These are phyloP conservation scores for Aspergillus thermomutatus DNA, from an alignment of 2,329 filamentous ascomycete species.

Conservation along the genomic window DNA sequence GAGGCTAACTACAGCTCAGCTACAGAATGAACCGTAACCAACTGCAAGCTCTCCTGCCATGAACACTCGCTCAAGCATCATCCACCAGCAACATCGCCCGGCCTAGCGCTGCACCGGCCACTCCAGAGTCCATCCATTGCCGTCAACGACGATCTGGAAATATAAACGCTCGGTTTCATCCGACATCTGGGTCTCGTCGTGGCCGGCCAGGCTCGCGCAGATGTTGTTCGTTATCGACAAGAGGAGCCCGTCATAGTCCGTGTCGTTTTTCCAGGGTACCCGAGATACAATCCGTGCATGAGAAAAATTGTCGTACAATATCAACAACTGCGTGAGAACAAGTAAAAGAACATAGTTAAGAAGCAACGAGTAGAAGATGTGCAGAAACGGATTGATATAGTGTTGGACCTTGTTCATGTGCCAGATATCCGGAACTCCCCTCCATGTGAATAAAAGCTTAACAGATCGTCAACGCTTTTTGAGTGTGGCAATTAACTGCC, in stretches of 20 bases:
- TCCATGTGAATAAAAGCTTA: constrained; percentile 55
- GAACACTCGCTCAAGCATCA: not conserved
- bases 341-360: constrained; percentile 37
- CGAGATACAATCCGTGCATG: not conserved
- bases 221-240: not conserved
- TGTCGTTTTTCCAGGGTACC: not conserved
- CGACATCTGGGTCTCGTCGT: not conserved
- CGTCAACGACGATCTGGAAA: not conserved
- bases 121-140: not conserved
- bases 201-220: not conserved
- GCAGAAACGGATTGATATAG: constrained; percentile 29
- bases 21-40: not conserved
- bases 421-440: constrained; percentile 82
- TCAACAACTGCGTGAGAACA: constrained; percentile 29
- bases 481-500: constrained; percentile 50
- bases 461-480: constrained; percentile 12
- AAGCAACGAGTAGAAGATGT: constrained; percentile 39
- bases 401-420: constrained; percentile 52
- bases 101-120: not conserved
- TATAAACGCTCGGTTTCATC: not conserved
- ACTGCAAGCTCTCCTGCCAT: not conserved
- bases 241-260: not conserved
- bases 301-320: not conserved
- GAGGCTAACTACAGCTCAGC: not conserved
- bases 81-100: not conserved